Evolutionary conservation across 1,284 basidiomycete species (phyloP).

Genomic region (Apiotrichum siamense): DNA sequence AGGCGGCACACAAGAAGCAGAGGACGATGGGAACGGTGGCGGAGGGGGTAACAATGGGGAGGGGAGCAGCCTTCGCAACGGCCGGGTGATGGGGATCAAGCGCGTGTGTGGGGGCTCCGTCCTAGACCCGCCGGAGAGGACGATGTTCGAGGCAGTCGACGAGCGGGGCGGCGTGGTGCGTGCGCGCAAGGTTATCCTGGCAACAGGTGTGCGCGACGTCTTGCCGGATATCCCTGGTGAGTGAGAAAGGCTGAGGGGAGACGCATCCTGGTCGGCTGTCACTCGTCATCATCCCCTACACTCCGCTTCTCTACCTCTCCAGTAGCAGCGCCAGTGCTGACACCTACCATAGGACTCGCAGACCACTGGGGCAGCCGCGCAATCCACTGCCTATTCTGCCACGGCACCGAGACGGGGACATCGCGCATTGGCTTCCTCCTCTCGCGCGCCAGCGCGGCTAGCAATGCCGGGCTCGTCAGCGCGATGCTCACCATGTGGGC

Average conservation of each 20-base stretch:
- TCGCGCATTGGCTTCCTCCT: slow-evolving; percentile 27
- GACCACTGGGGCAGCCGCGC: slow-evolving; percentile 28
- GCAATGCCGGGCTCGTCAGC: slow-evolving; percentile 18
- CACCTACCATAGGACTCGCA: slow-evolving; percentile 25
- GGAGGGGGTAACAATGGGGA: too few species aligned
- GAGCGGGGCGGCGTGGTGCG: slow-evolving; percentile 10
- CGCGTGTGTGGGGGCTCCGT: neutral
- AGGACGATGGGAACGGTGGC: too few species aligned
- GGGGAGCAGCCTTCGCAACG: too few species aligned
- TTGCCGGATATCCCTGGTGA: slow-evolving; percentile 29
- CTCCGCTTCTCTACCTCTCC: too few species aligned
- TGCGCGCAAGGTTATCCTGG: slow-evolving; percentile 28
- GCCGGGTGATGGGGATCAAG: slow-evolving; percentile 13
- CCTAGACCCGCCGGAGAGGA: neutral
- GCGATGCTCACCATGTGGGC: slow-evolving; percentile 25
- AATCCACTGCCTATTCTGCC: slow-evolving; percentile 35
- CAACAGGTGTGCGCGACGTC: slow-evolving; percentile 28
- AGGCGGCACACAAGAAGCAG: too few species aligned
- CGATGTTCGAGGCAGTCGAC: slow-evolving; percentile 20
- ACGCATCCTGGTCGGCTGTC: too few species aligned
- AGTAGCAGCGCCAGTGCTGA: too few species aligned
- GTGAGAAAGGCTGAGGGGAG: neutral
- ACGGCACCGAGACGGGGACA: slow-evolving; percentile 30
- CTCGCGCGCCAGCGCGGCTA: slow-evolving; percentile 6
- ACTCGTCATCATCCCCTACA: too few species aligned